phyloP scores from a whole-genome alignment of 208 protist species.

The Trypanosoma brucei region DNA sequence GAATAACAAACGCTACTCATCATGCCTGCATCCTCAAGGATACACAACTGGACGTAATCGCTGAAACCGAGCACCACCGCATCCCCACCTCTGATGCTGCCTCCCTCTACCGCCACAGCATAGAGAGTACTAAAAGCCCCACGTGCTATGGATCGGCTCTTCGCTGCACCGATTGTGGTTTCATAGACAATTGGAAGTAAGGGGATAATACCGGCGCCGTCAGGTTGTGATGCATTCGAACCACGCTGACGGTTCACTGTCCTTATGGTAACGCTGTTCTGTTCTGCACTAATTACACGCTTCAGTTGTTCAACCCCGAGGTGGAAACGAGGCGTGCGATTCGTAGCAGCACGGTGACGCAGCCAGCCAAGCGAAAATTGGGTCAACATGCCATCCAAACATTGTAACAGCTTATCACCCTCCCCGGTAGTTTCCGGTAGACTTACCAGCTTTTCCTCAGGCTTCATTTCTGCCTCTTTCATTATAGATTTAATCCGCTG shows the following conservation, averaged over 20 bases:
- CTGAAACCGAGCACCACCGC: conserved; percentile 18
- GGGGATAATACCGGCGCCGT: not conserved
- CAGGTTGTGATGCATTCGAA: not conserved
- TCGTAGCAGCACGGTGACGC: conserved; percentile 11
- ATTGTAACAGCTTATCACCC: not conserved
- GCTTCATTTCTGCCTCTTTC: not conserved
- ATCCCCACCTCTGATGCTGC: not conserved
- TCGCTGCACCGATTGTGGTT: not conserved
- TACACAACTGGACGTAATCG: conserved; percentile 21
- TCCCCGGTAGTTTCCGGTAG: not conserved
- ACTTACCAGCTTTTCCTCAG: too few species aligned
- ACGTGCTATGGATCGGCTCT: not conserved
- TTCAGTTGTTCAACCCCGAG: conserved; percentile 1
- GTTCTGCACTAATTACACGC: not conserved
- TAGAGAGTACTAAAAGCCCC: conserved; percentile 6
- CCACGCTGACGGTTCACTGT: not conserved
- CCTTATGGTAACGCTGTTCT: not conserved
- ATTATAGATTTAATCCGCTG: not conserved
- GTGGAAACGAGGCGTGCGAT: conserved; percentile 18
- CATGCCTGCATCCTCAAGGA: conserved; percentile 9
- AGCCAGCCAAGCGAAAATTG: conserved; percentile 24
- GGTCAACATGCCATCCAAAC: conserved; percentile 11
- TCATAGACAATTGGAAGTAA: not conserved
- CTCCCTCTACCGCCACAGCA: not conserved
- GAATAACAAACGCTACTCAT: not conserved